phyloP scores from a whole-genome alignment of 2,329 filamentous ascomycete species.

The Epichloe coenophiala region DNA sequence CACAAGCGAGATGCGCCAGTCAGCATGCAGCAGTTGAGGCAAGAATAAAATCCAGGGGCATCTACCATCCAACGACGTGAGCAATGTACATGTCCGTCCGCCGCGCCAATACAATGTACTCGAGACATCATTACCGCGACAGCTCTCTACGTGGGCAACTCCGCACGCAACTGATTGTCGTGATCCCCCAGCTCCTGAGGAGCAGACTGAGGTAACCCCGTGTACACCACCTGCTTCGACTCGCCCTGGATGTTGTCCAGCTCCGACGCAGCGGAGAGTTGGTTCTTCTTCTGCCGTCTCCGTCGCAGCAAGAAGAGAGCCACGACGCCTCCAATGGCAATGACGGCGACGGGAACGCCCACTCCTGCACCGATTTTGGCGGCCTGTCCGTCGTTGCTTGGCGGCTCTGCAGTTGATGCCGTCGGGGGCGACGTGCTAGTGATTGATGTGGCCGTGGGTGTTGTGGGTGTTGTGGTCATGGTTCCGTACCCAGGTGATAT shows the following conservation, averaged over 20 bases:
- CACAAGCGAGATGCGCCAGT: too few species aligned
- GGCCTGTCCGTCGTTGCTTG: not conserved
- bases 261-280: not conserved
- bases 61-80: not conserved
- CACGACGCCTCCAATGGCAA: not conserved
- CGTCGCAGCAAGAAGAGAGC: not conserved
- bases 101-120: not conserved
- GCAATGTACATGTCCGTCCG: not conserved
- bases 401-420: not conserved
- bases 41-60: not conserved
- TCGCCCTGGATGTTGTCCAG: not conserved
- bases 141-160: not conserved
- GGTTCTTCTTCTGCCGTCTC: not conserved
- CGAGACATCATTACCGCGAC: not conserved
- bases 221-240: not conserved
- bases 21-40: not conserved
- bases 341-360: not conserved
- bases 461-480: not conserved
- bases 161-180: not conserved
- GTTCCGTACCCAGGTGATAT: not conserved
- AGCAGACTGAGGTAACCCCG: not conserved
- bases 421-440: not conserved
- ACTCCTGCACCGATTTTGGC: not conserved
- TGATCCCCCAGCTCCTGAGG: not conserved
- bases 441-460: not conserved